These are phyloP conservation scores for Phaffia tasmanica DNA, from an alignment of 768 basidiomycete species.

Conservation along the genomic window DNA sequence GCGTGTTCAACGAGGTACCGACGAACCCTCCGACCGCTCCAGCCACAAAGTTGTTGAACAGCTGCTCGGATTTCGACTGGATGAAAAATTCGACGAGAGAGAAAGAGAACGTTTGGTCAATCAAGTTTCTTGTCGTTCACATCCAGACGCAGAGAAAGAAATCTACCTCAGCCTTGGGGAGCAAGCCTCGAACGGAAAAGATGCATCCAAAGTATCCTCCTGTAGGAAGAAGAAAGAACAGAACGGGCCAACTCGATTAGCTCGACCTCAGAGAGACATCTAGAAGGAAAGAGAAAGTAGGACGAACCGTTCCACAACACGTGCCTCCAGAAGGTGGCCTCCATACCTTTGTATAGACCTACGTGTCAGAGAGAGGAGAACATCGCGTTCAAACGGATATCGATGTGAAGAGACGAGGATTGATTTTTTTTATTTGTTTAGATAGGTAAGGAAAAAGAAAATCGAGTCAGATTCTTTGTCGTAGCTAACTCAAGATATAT, in stretches of 20 bases:
- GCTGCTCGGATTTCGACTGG: slow-evolving; percentile 55
- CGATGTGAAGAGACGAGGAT: too few species aligned
- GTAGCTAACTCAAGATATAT: too few species aligned
- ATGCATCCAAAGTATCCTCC: slow-evolving; percentile 88
- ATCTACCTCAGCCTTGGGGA: slow-evolving; percentile 75
- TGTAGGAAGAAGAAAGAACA: too few species aligned
- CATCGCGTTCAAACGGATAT: too few species aligned
- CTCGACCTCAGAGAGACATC: too few species aligned
- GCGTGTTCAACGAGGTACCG: slow-evolving; percentile 85
- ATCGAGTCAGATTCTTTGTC: too few species aligned
- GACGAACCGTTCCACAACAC: slow-evolving; percentile 38
- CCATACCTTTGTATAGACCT: slow-evolving; percentile 82
- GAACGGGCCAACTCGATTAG: too few species aligned
- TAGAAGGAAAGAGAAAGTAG: too few species aligned
- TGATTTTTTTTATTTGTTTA: too few species aligned
- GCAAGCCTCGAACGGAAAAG: slow-evolving; percentile 62
- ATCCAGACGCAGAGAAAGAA: not conserved
- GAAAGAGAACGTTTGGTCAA: not conserved
- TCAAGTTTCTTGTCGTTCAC: not conserved
- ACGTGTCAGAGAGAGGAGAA: too few species aligned
- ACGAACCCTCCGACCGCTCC: slow-evolving; percentile 75
- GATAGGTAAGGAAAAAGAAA: too few species aligned
- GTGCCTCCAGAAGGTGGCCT: slow-evolving; percentile 79
- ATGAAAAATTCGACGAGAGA: slow-evolving; percentile 2
- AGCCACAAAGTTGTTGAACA: slow-evolving; percentile 86